Conservation (phyloP, 306 rosid species). For the Cucurbita argyrosperma region DNA sequence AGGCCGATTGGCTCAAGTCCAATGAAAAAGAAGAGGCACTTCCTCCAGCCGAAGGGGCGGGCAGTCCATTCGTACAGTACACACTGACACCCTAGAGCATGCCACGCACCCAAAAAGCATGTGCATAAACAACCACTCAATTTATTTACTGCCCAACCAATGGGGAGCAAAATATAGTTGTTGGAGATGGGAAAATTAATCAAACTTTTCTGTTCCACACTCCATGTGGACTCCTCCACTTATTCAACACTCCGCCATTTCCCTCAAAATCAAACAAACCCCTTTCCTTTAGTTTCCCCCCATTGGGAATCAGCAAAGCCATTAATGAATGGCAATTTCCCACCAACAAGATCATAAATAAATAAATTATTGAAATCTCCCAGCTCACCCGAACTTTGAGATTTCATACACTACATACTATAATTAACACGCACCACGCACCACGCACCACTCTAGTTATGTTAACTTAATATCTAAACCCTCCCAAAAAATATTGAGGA, state of each 20-base stretch:
- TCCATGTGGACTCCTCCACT: conserved; percentile 35
- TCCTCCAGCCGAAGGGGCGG: conserved; percentile 40
- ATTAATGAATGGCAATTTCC: conserved; percentile 56
- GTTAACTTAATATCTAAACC: conserved; percentile 45
- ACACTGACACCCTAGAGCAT: not conserved
- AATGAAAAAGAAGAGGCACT: conserved; percentile 3
- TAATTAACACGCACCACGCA: conserved; percentile 44
- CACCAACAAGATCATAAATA: conserved; percentile 11
- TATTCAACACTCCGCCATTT: conserved; percentile 13
- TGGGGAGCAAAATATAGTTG: not conserved
- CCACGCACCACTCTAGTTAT: conserved; percentile 23
- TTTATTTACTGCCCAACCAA: not conserved
- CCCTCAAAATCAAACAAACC: conserved; percentile 20
- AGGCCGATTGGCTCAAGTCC: no score
- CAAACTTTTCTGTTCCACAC: conserved; percentile 29
- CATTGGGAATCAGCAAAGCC: conserved; percentile 84
- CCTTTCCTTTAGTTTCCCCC: conserved; percentile 14
- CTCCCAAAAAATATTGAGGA: conserved; percentile 43
- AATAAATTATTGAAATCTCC: conserved; percentile 20
- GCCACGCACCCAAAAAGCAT: conserved; percentile 11
- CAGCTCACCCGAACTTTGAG: conserved; percentile 39
- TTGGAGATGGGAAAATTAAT: not conserved
- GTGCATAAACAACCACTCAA: conserved; percentile 8
- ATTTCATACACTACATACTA: conserved; percentile 14
- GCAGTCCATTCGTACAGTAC: not conserved